A percentile compares a stretch with the other conserved stretches of the same genome.
Evolutionary conservation across 2,329 filamentous ascomycete genomes (phyloP).

Genomic region (Penicillium sp.): DNA sequence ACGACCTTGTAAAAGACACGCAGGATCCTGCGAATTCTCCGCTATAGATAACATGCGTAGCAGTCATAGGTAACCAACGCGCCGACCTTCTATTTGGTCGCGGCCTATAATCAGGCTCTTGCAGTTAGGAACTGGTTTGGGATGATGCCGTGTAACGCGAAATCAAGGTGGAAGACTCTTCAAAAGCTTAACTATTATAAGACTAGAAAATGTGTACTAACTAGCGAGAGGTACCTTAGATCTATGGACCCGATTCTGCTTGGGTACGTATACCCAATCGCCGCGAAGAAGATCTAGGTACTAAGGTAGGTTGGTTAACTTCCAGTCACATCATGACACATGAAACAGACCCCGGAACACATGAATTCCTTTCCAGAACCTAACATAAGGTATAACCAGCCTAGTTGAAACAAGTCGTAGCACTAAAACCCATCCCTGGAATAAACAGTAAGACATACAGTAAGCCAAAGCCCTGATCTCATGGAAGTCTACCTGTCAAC

Average conservation of each 20-base stretch:
- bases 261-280: no score
- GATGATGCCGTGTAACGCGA: slow-evolving; percentile 1
- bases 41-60: background rate
- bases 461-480: background rate
- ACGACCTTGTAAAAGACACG: background rate
- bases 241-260: no score
- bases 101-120: background rate
- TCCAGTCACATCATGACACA: slow-evolving; percentile 4
- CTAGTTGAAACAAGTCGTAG: slow-evolving; percentile 5
- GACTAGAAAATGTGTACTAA: no score
- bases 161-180: no score
- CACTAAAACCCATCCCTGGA: background rate
- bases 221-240: no score
- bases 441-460: background rate
- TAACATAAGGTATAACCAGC: no score
- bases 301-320: no score
- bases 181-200: no score
- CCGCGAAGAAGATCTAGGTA: no score
- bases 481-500: no score
- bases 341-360: background rate
- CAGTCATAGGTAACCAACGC: background rate
- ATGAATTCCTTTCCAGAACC: no score
- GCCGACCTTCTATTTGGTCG: slow-evolving; percentile 4
- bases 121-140: slow-evolving; percentile 1
- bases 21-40: background rate